phyloP scores from a whole-genome alignment of 176 grass and related monocot species.

The Oryza officinalis region DNA sequence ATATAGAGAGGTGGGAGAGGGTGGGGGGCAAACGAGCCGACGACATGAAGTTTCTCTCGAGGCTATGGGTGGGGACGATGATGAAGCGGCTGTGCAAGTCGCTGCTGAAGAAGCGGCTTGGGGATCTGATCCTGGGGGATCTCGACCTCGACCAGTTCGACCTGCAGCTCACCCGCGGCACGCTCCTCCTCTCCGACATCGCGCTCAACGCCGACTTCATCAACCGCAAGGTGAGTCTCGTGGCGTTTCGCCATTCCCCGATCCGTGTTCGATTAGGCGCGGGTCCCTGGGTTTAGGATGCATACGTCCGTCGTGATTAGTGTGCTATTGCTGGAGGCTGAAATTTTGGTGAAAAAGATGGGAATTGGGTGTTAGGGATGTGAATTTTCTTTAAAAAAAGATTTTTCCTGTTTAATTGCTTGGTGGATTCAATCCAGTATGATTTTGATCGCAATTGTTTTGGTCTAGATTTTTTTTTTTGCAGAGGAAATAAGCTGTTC shows the following conservation, averaged over 20 bases:
- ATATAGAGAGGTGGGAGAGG: not conserved
- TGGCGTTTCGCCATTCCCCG: not conserved
- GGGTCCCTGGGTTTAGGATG: not conserved
- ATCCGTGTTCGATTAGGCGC: not conserved
- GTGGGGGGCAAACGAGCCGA: not conserved
- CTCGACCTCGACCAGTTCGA: slow-evolving; percentile 95
- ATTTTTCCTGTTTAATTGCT: not conserved
- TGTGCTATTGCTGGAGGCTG: not conserved
- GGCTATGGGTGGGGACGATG: slow-evolving; percentile 49
- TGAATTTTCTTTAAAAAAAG: not conserved
- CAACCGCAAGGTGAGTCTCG: slow-evolving; percentile 64
- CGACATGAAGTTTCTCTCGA: slow-evolving; percentile 49
- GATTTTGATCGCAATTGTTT: slow-evolving; percentile 16
- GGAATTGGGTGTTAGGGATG: not conserved
- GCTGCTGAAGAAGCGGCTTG: slow-evolving; percentile 92
- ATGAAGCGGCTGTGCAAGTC: slow-evolving; percentile 91
- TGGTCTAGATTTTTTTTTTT: not conserved
- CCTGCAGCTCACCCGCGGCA: slow-evolving; percentile 75
- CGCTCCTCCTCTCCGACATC: slow-evolving; percentile 75
- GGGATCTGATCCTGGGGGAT: slow-evolving; percentile 90
- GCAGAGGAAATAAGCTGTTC: not conserved
- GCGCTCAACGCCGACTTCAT: slow-evolving; percentile 88
- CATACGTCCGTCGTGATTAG: not conserved
- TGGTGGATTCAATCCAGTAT: slow-evolving; percentile 14
- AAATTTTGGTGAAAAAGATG: not conserved